Base-by-base conservation (phyloP, 192 early-diverging fungal genomes). In the Dispira simplex region DNA sequence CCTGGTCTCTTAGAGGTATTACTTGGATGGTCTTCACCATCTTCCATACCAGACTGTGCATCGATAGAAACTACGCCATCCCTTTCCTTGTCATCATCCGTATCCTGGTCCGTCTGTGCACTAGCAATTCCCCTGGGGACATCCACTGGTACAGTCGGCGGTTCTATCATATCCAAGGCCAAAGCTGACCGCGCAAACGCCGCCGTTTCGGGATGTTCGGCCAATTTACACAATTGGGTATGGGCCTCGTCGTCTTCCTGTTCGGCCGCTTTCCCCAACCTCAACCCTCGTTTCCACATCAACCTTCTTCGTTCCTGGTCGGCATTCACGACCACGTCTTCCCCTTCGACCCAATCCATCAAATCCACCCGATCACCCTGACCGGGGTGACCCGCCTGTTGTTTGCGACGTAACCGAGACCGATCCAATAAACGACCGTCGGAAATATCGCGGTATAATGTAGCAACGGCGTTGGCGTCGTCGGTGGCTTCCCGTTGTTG, bases 161-260 rank as follows among this genome's bases (percentile, higher is more conserved):
- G 8, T 18, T 39, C 23, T 4, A 39, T 11, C 21, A 39, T 11
- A 27, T 58, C 56, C 14, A 58, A 26, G 23, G 27, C n/a, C 26
- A 32, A 58, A 23, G 76, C 76, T 0, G 73, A 70, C 1, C 64
- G 71, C 2, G 76, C 76, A 71, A 78, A 78, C 1, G 76, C 76
- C 10, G 76, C 73, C 0, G 76, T 78, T 47, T 78, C 73, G 0
- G 76, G 76, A 47, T 78, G 70, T 44, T 58, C 66, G 12, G 76
- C 76, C 58, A 62, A 25, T 44, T 62, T 44, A 45, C 59, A 46
- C 44, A 62, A n/a, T 45, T 62, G 44, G 6, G 59, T 18, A 44
- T 32, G 46, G 8, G 59, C 44, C 9, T 21, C n/a, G 20, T 62
- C 59, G 18, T 62, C 59, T 13, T 45, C 59, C 11, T 43, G 59